Evolutionary conservation across 352 stramenopile species (phyloP).

Genomic region (Globisporangium irregulare): DNA sequence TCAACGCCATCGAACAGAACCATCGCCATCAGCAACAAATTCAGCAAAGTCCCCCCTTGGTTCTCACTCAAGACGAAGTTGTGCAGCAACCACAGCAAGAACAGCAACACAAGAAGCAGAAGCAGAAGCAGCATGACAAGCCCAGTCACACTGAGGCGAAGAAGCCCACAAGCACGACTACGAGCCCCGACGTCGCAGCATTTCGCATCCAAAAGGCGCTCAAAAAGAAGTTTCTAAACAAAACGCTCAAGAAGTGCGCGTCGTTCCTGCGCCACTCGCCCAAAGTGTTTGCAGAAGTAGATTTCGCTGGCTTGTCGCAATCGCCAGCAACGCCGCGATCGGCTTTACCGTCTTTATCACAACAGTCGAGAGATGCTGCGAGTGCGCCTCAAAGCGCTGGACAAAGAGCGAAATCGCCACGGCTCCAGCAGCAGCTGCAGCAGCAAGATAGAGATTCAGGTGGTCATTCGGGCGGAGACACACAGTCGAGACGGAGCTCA

Average conservation of each 20-base stretch:
- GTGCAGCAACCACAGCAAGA: neutral
- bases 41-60: neutral
- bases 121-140: neutral
- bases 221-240: constrained; percentile 17
- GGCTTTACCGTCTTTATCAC: neutral
- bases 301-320: neutral
- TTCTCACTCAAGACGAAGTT: neutral
- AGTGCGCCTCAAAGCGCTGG: neutral
- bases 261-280: constrained; percentile 18
- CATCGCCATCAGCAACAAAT: neutral
- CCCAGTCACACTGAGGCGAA: neutral
- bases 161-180: neutral
- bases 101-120: neutral
- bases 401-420: neutral
- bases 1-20: neutral
- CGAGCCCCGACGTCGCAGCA: constrained; percentile 2
- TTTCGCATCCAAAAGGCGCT: constrained; percentile 17
- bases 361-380: neutral
- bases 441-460: neutral
- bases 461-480: neutral
- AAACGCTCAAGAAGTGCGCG: constrained; percentile 17
- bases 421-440: neutral
- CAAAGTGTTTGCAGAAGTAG: constrained; percentile 14
- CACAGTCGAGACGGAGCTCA: neutral
- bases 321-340: neutral